Conservation (phyloP, 192 early-diverging fungal genomes). For the Entomortierella beljakovae region DNA sequence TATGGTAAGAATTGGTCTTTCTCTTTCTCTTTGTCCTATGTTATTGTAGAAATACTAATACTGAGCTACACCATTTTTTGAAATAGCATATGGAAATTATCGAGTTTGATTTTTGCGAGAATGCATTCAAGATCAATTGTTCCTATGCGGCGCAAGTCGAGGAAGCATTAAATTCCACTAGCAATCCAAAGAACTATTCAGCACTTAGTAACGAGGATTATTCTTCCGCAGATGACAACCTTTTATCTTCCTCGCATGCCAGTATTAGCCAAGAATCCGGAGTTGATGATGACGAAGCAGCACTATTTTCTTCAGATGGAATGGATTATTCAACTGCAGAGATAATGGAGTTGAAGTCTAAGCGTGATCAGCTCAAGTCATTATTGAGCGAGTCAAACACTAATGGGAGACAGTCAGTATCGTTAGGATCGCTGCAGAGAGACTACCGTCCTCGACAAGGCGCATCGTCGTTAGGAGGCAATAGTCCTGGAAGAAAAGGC, state of each 20-base stretch:
- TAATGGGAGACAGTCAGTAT: constrained; percentile 10
- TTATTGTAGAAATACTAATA: background rate
- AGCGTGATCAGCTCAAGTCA: constrained; percentile 43
- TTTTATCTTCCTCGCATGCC: constrained; percentile 35
- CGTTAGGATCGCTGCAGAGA: constrained; percentile 20
- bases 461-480: constrained; percentile 1
- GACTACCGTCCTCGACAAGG: constrained; percentile 9
- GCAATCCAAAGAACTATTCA: background rate
- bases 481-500: constrained; percentile 3
- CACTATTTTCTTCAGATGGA: constrained; percentile 15
- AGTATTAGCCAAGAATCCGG: constrained; percentile 44
- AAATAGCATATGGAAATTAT: constrained; percentile 41
- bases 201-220: constrained; percentile 20
- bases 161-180: background rate
- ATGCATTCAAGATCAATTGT: constrained; percentile 46
- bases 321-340: constrained; percentile 28
- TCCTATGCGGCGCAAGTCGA: constrained; percentile 19
- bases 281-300: constrained; percentile 35
- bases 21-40: background rate
- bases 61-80: background rate
- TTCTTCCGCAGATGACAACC: constrained; percentile 35
- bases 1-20: constrained; percentile 15
- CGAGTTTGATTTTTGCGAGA: constrained; percentile 49
- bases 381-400: constrained; percentile 33
- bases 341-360: constrained; percentile 47